Evolutionary conservation across 208 protist genomes (phyloP).

Genomic region (Herpetomonas muscarum): DNA sequence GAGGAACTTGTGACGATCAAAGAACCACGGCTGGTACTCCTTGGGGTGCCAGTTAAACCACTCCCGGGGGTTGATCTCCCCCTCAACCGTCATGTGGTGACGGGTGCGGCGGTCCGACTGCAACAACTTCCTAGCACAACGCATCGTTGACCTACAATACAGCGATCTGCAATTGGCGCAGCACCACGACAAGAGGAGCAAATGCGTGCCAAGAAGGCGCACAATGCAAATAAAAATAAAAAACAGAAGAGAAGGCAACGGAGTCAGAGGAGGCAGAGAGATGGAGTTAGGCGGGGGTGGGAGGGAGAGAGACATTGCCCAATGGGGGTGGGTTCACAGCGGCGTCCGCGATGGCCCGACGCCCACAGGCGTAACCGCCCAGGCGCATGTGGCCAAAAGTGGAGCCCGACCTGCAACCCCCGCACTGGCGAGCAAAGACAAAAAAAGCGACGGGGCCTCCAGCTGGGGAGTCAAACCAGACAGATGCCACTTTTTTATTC

Average conservation of each 20-base stretch:
- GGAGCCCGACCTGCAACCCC: too few relatives aligned
- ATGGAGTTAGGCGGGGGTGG: too few relatives aligned
- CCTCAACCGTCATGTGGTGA: slow-evolving; percentile 89
- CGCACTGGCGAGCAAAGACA: too few relatives aligned
- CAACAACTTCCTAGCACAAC: slow-evolving; percentile 12
- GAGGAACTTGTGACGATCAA: slow-evolving; percentile 89
- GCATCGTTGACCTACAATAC: slow-evolving; percentile 19
- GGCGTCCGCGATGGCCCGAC: too few relatives aligned
- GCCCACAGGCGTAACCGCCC: too few relatives aligned
- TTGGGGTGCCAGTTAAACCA: slow-evolving; percentile 92
- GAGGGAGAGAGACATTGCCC: too few relatives aligned
- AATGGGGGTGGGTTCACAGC: too few relatives aligned
- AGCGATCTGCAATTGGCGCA: neutral
- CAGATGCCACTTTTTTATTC: too few relatives aligned
- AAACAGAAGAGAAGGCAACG: slow-evolving; percentile 10
- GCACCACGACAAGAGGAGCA: neutral
- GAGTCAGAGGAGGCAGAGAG: neutral
- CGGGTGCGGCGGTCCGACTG: slow-evolving; percentile 85
- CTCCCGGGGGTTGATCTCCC: slow-evolving; percentile 84
- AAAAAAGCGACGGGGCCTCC: too few relatives aligned
- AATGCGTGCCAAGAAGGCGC: slow-evolving; percentile 4
- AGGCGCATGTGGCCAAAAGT: too few relatives aligned
- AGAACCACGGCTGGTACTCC: slow-evolving; percentile 92
- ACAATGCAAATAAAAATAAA: slow-evolving; percentile 15
- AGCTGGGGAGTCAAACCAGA: too few relatives aligned